Conservation (phyloP, 345 rosid species). For the Arabis alpina region DNA sequence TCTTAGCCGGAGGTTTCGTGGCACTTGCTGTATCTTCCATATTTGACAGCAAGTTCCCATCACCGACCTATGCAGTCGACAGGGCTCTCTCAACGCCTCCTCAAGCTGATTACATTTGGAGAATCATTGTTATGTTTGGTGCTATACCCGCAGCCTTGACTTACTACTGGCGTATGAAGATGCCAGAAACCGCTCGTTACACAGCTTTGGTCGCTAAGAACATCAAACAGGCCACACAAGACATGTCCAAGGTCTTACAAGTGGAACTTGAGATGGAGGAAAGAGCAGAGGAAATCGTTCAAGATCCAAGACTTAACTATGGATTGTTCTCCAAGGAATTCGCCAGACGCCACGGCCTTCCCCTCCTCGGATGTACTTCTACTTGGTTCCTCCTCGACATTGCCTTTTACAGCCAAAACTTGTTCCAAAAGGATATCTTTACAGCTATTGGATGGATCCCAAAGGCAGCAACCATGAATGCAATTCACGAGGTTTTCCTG, state of each 20-base stretch:
- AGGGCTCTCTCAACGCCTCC: constrained; percentile 56
- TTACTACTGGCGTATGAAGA: constrained; percentile 77
- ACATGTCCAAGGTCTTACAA: constrained; percentile 55
- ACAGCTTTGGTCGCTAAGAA: constrained; percentile 55
- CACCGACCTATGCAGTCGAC: constrained; percentile 47
- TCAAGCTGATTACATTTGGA: constrained; percentile 70
- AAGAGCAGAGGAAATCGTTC: neutral
- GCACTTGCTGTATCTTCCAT: constrained; percentile 48
- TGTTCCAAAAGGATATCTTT: constrained; percentile 75
- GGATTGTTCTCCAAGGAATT: constrained; percentile 63
- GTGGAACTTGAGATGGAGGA: constrained; percentile 50
- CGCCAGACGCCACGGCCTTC: constrained; percentile 57
- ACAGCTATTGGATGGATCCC: constrained; percentile 75
- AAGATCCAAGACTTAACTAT: constrained; percentile 40
- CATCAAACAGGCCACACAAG: constrained; percentile 52
- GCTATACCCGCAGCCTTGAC: constrained; percentile 69
- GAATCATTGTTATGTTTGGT: constrained; percentile 72
- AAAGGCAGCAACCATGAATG: constrained; percentile 64
- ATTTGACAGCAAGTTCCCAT: constrained; percentile 49
- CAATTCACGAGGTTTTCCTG: constrained; percentile 56
- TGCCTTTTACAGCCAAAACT: constrained; percentile 73
- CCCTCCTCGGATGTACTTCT: constrained; percentile 54
- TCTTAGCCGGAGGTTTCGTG: constrained; percentile 69
- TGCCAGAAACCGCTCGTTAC: constrained; percentile 87
- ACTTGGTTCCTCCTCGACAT: constrained; percentile 79